Evolutionary conservation across 148 eudicot genomes (phyloP).

Genomic region (Cornus florida): DNA sequence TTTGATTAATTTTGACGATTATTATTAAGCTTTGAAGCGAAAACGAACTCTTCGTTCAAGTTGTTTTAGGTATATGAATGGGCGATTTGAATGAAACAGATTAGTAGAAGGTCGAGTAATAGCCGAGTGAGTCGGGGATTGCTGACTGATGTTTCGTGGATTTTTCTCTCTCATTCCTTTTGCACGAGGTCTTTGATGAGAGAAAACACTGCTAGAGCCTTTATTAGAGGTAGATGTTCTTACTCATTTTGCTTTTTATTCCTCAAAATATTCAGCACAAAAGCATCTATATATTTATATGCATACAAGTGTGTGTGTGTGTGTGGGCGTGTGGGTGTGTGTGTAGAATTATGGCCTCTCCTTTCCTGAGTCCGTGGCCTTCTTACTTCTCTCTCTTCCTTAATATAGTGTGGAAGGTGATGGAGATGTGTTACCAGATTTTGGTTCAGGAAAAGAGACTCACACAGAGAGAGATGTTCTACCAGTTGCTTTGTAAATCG

Average conservation of each 20-base stretch:
- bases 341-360: neutral
- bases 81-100: conserved; percentile 31
- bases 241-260: conserved; percentile 4
- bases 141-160: conserved; percentile 62
- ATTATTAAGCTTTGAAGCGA: neutral
- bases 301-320: neutral
- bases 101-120: conserved; percentile 52
- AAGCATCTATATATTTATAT: neutral
- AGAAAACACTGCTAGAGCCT: conserved; percentile 75
- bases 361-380: neutral
- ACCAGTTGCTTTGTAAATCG: conserved; percentile 81
- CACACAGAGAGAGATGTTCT: conserved; percentile 85
- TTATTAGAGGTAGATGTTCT: conserved; percentile 60
- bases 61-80: neutral
- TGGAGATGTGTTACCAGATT: conserved; percentile 86
- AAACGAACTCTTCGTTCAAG: neutral
- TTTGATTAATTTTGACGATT: neutral
- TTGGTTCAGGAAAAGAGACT: conserved; percentile 79
- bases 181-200: conserved; percentile 66
- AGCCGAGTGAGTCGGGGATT: conserved; percentile 62
- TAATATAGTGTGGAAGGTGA: conserved; percentile 86
- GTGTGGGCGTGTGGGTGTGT: neutral
- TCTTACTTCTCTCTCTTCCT: neutral
- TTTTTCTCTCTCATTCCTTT: conserved; percentile 72
- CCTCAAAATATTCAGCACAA: neutral